These are phyloP conservation scores for Monosporozyma yasuniensis DNA, from an alignment of 805 yeast species.

Conservation along the genomic window DNA sequence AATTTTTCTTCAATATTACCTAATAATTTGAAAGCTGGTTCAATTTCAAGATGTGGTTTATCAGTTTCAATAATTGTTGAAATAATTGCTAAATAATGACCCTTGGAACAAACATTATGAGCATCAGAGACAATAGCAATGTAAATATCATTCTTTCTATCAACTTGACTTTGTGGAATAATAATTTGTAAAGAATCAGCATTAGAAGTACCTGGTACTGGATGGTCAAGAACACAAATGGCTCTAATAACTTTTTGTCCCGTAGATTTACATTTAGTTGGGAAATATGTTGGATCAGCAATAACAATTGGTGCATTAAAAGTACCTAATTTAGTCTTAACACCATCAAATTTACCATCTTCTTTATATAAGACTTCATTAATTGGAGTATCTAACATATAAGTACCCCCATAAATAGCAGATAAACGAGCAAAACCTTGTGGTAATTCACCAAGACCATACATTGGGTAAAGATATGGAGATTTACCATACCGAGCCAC, in stretches of 20 bases:
- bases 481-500: constrained; percentile 94
- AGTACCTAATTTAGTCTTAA: constrained; percentile 80
- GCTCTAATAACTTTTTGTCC: constrained; percentile 34
- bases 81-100: constrained; percentile 84
- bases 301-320: constrained; percentile 90
- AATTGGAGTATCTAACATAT: constrained; percentile 93
- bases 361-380: constrained; percentile 75
- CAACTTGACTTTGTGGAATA: constrained; percentile 93
- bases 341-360: constrained; percentile 66
- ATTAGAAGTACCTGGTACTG: constrained; percentile 71
- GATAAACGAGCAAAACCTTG: constrained; percentile 96
- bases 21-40: constrained; percentile 85
- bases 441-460: constrained; percentile 97
- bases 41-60: constrained; percentile 83
- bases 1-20: constrained; percentile 74
- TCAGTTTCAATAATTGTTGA: constrained; percentile 93
- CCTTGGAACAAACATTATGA: constrained; percentile 84
- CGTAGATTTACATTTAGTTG: constrained; percentile 38
- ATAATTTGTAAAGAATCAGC: constrained; percentile 88
- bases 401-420: constrained; percentile 97
- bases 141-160: constrained; percentile 88
- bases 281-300: constrained; percentile 97
- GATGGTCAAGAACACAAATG: constrained; percentile 81
- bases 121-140: constrained; percentile 82
- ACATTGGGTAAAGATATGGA: constrained; percentile 91